A percentile compares a stretch with the other conserved stretches of the same genome.
Conservation (phyloP, 2,329 filamentous ascomycete genomes). For the Monilinia vaccinii-corymbosi region DNA sequence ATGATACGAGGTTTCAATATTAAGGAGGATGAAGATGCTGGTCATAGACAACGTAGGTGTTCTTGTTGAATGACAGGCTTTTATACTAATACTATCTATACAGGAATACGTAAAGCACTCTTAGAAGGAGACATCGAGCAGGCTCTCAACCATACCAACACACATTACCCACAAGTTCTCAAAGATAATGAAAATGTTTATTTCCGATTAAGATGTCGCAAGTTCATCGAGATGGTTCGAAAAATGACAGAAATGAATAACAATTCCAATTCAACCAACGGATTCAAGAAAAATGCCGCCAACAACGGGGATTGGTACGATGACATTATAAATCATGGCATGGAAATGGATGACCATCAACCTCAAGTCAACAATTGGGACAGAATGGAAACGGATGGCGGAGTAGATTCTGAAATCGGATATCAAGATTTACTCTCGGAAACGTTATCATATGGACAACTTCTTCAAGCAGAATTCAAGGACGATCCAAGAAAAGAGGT, state of each 20-base stretch:
- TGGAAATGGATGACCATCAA: conserved; percentile 47
- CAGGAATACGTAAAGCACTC: conserved; percentile 79
- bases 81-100: conserved; percentile 9
- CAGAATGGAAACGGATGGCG: conserved; percentile 44
- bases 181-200: conserved; percentile 73
- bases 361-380: conserved; percentile 35
- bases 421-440: conserved; percentile 48
- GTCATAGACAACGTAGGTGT: conserved; percentile 70
- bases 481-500: conserved; percentile 62
- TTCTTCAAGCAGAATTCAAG: conserved; percentile 68
- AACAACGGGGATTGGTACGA: conserved; percentile 32
- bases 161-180: conserved; percentile 73
- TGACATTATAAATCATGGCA: conserved; percentile 32
- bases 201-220: conserved; percentile 80
- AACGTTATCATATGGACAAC: conserved; percentile 71
- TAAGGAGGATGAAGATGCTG: conserved; percentile 76
- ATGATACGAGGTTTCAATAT: conserved; percentile 53
- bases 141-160: conserved; percentile 72
- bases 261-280: conserved; percentile 19
- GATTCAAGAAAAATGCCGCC: conserved; percentile 32
- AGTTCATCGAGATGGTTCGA: conserved; percentile 92
- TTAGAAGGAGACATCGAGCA: conserved; percentile 87
- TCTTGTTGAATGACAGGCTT: background rate
- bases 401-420: conserved; percentile 17
- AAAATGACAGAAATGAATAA: conserved; percentile 56